Evolutionary conservation across 306 rosid species (phyloP).

Genomic region (Citrullus mucosospermus): DNA sequence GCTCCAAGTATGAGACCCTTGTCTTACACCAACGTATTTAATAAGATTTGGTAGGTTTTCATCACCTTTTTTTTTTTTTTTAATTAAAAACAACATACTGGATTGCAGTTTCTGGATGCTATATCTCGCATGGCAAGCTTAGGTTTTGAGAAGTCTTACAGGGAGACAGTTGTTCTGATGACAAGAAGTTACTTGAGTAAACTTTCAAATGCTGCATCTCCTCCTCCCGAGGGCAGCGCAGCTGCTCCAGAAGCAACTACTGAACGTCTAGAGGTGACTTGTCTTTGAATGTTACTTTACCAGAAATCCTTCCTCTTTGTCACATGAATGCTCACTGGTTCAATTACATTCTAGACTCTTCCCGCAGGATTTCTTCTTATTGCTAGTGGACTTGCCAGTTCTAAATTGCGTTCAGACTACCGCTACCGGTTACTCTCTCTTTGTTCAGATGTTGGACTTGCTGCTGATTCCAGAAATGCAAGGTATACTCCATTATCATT

Average conservation of each 20-base stretch:
- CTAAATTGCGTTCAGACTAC: constrained; percentile 70
- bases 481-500: constrained; percentile 35
- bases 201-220: constrained; percentile 61
- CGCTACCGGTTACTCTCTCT: constrained; percentile 85
- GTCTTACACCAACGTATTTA: constrained; percentile 16
- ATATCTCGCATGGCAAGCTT: constrained; percentile 92
- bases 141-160: constrained; percentile 95
- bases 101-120: constrained; percentile 86
- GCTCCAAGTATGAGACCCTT: constrained; percentile 65
- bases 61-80: neutral
- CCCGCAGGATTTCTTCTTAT: constrained; percentile 89
- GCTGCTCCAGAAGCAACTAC: constrained; percentile 78
- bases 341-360: constrained; percentile 88
- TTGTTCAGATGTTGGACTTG: constrained; percentile 94
- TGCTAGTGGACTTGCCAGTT: constrained; percentile 58
- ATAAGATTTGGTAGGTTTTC: neutral
- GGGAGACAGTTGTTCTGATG: constrained; percentile 92
- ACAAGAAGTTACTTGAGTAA: constrained; percentile 91
- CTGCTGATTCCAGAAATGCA: constrained; percentile 96
- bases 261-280: constrained; percentile 74
- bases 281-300: constrained; percentile 20
- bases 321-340: constrained; percentile 64
- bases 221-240: constrained; percentile 66
- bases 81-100: constrained; percentile 8
- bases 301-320: constrained; percentile 9